These are phyloP conservation scores for Scutellaria minor DNA, from an alignment of 257 asterid genomes.

Conservation along the genomic window DNA sequence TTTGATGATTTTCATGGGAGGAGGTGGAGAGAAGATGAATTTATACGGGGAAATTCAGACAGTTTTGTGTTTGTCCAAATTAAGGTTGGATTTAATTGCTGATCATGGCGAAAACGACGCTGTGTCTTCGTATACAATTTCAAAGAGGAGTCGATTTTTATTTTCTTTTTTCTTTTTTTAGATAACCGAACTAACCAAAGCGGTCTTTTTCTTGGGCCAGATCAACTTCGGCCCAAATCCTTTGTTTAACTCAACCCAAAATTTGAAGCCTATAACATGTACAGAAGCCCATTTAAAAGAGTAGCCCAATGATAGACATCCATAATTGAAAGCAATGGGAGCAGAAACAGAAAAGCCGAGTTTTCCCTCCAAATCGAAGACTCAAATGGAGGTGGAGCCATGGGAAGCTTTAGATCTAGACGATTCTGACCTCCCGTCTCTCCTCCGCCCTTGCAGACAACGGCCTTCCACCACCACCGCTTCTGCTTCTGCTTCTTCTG, in stretches of 20 bases:
- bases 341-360: background rate
- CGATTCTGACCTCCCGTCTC: slow-evolving; percentile 90
- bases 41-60: background rate
- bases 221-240: no score
- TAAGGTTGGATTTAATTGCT: slow-evolving; percentile 27
- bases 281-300: no score
- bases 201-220: no score
- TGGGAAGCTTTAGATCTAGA: slow-evolving; percentile 90
- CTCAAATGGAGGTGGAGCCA: slow-evolving; percentile 53
- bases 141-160: background rate
- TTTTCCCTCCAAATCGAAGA: slow-evolving; percentile 60
- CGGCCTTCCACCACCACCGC: slow-evolving; percentile 42
- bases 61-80: background rate
- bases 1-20: background rate
- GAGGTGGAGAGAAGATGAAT: background rate
- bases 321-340: no score
- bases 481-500: slow-evolving; percentile 37
- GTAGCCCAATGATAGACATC: no score
- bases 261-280: no score
- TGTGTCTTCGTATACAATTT: slow-evolving; percentile 6
- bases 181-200: no score
- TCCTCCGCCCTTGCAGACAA: slow-evolving; percentile 86
- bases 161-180: no score
- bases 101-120: slow-evolving; percentile 36
- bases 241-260: no score